Evolutionary conservation across 192 early-diverging fungal genomes (phyloP).

Genomic region (Umbelopsis vinacea): DNA sequence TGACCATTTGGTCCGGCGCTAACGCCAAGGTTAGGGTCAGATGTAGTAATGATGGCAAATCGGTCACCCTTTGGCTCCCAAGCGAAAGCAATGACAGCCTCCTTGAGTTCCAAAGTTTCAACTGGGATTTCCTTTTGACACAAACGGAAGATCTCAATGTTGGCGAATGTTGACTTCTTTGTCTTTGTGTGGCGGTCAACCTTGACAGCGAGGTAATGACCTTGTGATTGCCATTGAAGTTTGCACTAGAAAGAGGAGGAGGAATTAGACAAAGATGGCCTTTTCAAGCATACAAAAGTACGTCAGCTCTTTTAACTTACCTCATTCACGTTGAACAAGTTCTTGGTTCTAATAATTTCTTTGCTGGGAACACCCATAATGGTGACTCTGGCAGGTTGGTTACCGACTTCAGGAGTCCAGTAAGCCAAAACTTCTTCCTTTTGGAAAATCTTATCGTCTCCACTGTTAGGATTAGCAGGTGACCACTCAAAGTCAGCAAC

Average conservation of each 20-base stretch:
- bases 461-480: constrained; percentile 50
- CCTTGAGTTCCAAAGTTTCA: constrained; percentile 93
- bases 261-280: not conserved
- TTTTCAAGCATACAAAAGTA: not conserved
- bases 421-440: constrained; percentile 81
- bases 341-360: constrained; percentile 93
- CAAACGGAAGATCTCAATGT: constrained; percentile 94
- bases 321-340: constrained; percentile 92
- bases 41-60: constrained; percentile 87
- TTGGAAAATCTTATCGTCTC: constrained; percentile 40
- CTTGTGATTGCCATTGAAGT: constrained; percentile 89
- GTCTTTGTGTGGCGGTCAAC: constrained; percentile 91
- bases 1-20: constrained; percentile 54
- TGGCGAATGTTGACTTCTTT: constrained; percentile 87
- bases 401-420: constrained; percentile 95
- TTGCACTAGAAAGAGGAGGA: constrained; percentile 57
- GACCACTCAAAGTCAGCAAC: constrained; percentile 82
- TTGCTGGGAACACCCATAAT: constrained; percentile 81
- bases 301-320: constrained; percentile 35
- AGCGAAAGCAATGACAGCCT: constrained; percentile 79
- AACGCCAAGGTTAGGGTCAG: constrained; percentile 67
- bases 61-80: constrained; percentile 95
- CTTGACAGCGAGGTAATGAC: constrained; percentile 90
- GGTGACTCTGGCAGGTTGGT: constrained; percentile 97
- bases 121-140: constrained; percentile 95